These are phyloP conservation scores for Arachis stenosperma DNA, from an alignment of 306 rosid species.

Conservation along the genomic window DNA sequence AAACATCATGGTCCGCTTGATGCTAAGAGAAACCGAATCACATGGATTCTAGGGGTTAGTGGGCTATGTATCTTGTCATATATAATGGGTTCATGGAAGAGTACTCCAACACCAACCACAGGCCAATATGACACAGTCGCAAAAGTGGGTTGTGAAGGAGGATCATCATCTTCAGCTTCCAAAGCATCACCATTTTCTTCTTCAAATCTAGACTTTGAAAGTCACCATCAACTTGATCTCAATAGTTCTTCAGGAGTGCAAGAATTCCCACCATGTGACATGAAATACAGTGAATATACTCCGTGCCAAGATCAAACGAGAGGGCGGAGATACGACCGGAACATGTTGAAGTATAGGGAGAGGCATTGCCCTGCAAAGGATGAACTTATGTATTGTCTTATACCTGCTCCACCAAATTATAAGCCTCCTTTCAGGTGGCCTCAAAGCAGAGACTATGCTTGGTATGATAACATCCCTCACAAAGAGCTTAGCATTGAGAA, in stretches of 20 bases:
- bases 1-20: slow-evolving; percentile 73
- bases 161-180: slow-evolving; percentile 38
- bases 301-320: slow-evolving; percentile 83
- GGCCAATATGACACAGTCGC: slow-evolving; percentile 55
- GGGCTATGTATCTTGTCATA: slow-evolving; percentile 78
- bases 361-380: slow-evolving; percentile 87
- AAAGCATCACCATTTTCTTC: slow-evolving; percentile 23
- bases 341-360: slow-evolving; percentile 89
- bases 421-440: slow-evolving; percentile 97
- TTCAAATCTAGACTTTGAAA: slow-evolving; percentile 59
- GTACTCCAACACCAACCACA: slow-evolving; percentile 45
- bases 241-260: slow-evolving; percentile 46
- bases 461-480: slow-evolving; percentile 95
- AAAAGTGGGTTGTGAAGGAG: slow-evolving; percentile 57
- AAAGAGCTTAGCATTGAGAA: slow-evolving; percentile 93
- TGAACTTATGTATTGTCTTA: slow-evolving; percentile 66
- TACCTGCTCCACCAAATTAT: slow-evolving; percentile 92
- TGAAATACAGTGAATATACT: slow-evolving; percentile 75
- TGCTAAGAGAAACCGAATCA: slow-evolving; percentile 67
- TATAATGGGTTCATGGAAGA: slow-evolving; percentile 79
- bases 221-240: slow-evolving; percentile 71
- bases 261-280: slow-evolving; percentile 65
- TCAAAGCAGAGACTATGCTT: slow-evolving; percentile 86
- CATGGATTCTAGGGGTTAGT: slow-evolving; percentile 77
- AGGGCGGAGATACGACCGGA: slow-evolving; percentile 71